Conservation (phyloP, 495 filamentous ascomycete species). For the Ramalina intermedia region DNA sequence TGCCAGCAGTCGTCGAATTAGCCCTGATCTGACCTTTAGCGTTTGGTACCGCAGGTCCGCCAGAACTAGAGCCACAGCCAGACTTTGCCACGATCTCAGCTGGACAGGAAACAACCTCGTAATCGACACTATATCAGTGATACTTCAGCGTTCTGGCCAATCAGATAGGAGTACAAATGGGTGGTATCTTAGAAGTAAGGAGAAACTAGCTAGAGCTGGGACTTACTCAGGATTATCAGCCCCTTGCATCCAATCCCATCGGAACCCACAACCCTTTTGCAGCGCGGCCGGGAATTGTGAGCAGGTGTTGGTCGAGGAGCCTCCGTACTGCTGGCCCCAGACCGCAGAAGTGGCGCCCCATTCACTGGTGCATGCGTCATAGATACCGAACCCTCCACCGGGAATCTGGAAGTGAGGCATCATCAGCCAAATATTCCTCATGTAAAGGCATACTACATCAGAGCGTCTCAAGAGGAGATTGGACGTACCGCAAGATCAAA, state of each 20-base stretch:
- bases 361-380: conserved; percentile 48
- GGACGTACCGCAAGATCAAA: conserved; percentile 44
- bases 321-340: conserved; percentile 52
- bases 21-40: too few species aligned
- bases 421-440: background rate
- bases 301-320: conserved; percentile 38
- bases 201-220: background rate
- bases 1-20: too few species aligned
- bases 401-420: conserved; percentile 31
- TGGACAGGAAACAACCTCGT: conserved; percentile 45
- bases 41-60: too few species aligned
- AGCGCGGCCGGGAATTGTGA: conserved; percentile 39
- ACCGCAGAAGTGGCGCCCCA: conserved; percentile 39
- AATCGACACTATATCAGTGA: conserved; percentile 25
- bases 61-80: conserved; percentile 21
- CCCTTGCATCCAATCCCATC: conserved; percentile 51
- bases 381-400: conserved; percentile 50
- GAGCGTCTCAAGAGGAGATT: background rate
- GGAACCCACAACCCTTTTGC: conserved; percentile 51
- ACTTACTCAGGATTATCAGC: conserved; percentile 42
- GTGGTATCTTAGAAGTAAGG: background rate
- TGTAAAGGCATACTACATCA: conserved; percentile 4
- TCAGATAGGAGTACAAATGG: background rate
- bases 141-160: background rate
- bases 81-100: conserved; percentile 41